Conservation (phyloP, 108 stramenopile genomes). For the Nitzschia sp. region DNA sequence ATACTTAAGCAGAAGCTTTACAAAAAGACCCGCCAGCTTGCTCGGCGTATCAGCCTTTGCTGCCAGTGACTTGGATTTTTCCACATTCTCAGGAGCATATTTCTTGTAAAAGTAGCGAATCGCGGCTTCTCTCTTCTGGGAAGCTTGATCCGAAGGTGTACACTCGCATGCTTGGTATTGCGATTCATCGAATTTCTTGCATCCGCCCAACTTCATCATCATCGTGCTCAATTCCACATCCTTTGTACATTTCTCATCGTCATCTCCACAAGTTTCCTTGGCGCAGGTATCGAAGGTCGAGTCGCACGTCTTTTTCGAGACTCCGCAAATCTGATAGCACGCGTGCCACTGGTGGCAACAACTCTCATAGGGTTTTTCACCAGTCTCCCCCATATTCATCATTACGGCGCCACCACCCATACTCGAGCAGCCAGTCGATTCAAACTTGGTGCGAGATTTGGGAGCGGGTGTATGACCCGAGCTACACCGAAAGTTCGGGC, state of each 20-base stretch:
- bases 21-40: slow-evolving; percentile 38
- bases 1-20: slow-evolving; percentile 47
- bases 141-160: slow-evolving; percentile 18
- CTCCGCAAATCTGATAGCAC: slow-evolving; percentile 53
- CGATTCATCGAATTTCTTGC: slow-evolving; percentile 30
- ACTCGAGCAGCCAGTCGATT: slow-evolving; percentile 41
- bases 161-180: slow-evolving; percentile 47
- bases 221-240: slow-evolving; percentile 11
- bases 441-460: slow-evolving; percentile 35
- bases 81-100: slow-evolving; percentile 37
- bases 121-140: slow-evolving; percentile 24
- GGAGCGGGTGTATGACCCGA: slow-evolving; percentile 27
- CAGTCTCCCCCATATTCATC: slow-evolving; percentile 13
- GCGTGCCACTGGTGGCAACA: slow-evolving; percentile 52
- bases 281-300: slow-evolving; percentile 46
- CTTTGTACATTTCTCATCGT: slow-evolving; percentile 35
- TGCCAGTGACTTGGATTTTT: slow-evolving; percentile 39
- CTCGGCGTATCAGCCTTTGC: slow-evolving; percentile 42
- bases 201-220: slow-evolving; percentile 38
- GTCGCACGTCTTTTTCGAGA: slow-evolving; percentile 40
- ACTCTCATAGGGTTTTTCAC: slow-evolving; percentile 21
- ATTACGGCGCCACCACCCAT: slow-evolving; percentile 35
- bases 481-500: slow-evolving; percentile 23
- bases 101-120: slow-evolving; percentile 52
- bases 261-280: slow-evolving; percentile 41